Percentiles rank a stretch among this genome's conserved stretches.
These are phyloP conservation scores for Ammopiptanthus mongolicus DNA, from an alignment of 306 rosid genomes.

Conservation along the genomic window DNA sequence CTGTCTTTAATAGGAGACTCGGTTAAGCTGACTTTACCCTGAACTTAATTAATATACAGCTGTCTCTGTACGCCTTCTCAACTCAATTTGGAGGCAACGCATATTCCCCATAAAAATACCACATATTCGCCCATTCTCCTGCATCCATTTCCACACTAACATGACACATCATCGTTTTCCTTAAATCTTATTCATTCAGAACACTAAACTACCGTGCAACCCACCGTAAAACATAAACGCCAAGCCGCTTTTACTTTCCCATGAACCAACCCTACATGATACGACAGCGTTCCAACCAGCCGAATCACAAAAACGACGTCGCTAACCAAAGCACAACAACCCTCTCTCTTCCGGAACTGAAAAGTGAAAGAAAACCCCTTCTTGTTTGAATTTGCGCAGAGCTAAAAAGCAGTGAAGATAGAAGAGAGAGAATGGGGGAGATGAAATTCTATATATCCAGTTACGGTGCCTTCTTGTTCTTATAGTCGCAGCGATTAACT, in stretches of 20 bases:
- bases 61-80: background rate
- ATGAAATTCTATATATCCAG: background rate
- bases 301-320: constrained; percentile 30
- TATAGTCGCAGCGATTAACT: background rate
- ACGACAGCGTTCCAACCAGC: constrained; percentile 7
- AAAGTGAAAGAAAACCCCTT: background rate
- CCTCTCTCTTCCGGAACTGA: background rate
- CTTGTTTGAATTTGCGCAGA: constrained; percentile 20
- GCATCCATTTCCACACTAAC: background rate
- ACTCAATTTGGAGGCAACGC: constrained; percentile 5
- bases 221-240: background rate
- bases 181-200: background rate
- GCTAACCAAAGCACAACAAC: background rate
- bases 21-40: constrained; percentile 25
- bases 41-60: constrained; percentile 7
- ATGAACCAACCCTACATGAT: background rate
- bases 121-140: constrained; percentile 7
- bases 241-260: background rate
- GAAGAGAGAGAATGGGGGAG: background rate
- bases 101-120: constrained; percentile 18
- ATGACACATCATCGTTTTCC: background rate
- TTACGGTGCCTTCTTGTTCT: background rate
- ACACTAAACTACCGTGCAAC: background rate
- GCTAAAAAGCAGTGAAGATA: background rate
- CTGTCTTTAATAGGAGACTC: background rate